Base-by-base conservation (phyloP, 2,329 filamentous ascomycete genomes). In the Dothistroma septosporum region DNA sequence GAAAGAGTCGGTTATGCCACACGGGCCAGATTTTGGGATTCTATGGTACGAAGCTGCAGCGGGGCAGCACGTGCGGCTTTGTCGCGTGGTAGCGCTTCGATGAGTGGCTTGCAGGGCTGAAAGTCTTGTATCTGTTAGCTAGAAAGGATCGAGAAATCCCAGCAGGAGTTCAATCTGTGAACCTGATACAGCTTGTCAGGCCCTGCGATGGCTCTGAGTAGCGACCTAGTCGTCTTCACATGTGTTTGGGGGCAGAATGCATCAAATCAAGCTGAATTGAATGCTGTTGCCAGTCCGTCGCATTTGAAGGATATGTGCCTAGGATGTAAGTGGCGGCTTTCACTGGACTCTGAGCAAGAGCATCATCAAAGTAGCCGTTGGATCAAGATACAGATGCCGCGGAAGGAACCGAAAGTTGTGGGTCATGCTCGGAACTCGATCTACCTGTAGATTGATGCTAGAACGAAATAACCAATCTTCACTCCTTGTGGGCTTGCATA, bases 71-170 rank as follows among this genome's bases (percentile, higher is more conserved):
- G 21, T 41, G 52, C 37, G 32, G 52, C 52, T 41, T 22, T 32
- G 37, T 19, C 5, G 14, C 54, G 48, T 31, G 54, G 16, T 49
- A 49, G 54, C 22, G 19, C 41, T 24, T 22, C 9, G 12, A 24
- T 31, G 22, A n/a, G 48, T 58, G 56, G 56, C 56, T 58, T 58
- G 56, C 56, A 58, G 56, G 49, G 49, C 48, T 58, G 56, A 53
- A 44, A 22, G 52, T 54, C 32, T 44, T 44, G 41, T n/a, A 19
- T 8, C 41, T 44, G 12, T 19, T 44, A 19, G 41, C 41, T 44
- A 19, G n/a, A 9, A n/a, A n/a, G 16, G 19, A 5, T 16, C 33
- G 2, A 37, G 33, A 37, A 9, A n/a, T n/a, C n/a, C 10, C 33
- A 37, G 33, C 10, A 37, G 33, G 7, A 11, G 10, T 16, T n/a